Conservation (phyloP, 2,329 filamentous ascomycete species). For the Colletotrichum sp. region DNA sequence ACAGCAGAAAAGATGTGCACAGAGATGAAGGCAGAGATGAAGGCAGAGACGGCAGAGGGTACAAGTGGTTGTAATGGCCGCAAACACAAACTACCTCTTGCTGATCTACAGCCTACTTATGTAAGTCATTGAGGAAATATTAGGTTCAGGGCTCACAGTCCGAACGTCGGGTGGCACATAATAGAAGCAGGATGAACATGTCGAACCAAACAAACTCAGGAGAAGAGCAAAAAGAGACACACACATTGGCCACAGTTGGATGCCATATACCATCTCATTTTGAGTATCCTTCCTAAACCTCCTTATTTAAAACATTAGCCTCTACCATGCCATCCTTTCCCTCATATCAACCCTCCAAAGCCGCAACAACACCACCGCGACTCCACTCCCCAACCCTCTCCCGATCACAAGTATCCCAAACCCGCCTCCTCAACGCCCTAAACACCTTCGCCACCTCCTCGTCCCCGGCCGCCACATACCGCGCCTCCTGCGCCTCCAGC, state of each 20-base stretch:
- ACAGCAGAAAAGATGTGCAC: too few relatives aligned
- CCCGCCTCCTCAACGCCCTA: slow-evolving; percentile 57
- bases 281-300: background rate
- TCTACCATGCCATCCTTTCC: background rate
- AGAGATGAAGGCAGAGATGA: too few relatives aligned
- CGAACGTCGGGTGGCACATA: too few relatives aligned
- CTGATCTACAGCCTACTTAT: too few relatives aligned
- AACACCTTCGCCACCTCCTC: slow-evolving; percentile 53
- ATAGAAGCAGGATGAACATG: too few relatives aligned
- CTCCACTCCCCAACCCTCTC: slow-evolving; percentile 73
- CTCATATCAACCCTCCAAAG: background rate
- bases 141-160: too few relatives aligned
- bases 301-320: background rate
- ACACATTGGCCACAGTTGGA: too few relatives aligned
- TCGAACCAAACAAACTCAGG: fast-evolving
- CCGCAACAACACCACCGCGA: slow-evolving; percentile 43
- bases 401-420: slow-evolving; percentile 71
- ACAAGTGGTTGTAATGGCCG: too few relatives aligned
- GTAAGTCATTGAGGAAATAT: too few relatives aligned
- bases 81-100: too few relatives aligned
- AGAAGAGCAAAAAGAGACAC: too few relatives aligned
- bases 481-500: slow-evolving; percentile 67
- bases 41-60: too few relatives aligned
- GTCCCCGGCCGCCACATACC: slow-evolving; percentile 32
- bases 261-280: background rate